These are phyloP conservation scores for Maudiozyma bulderi DNA, from an alignment of 805 yeast genomes.

Conservation along the genomic window DNA sequence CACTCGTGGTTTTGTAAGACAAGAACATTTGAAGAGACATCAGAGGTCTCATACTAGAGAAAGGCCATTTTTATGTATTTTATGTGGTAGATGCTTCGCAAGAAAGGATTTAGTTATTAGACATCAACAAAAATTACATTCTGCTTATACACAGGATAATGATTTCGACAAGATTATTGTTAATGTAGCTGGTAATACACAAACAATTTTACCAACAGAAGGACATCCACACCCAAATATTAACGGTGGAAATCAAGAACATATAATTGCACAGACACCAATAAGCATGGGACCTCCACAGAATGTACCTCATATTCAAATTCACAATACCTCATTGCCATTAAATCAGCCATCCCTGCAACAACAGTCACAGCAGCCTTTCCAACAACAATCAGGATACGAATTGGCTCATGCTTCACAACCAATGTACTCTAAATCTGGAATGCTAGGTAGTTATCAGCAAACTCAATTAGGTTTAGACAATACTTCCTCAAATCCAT, in stretches of 20 bases:
- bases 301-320: background rate
- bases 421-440: too few species aligned
- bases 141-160: slow-evolving; percentile 30
- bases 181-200: slow-evolving; percentile 32
- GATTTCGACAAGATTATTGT: slow-evolving; percentile 29
- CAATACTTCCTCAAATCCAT: too few species aligned
- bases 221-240: slow-evolving; percentile 2
- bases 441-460: too few species aligned
- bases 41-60: slow-evolving; percentile 92
- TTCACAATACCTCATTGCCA: background rate
- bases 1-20: slow-evolving; percentile 89
- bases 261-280: background rate
- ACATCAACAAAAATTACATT: slow-evolving; percentile 89
- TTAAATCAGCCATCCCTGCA: too few species aligned
- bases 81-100: slow-evolving; percentile 93
- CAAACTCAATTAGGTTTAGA: too few species aligned
- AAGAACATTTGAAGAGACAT: slow-evolving; percentile 90
- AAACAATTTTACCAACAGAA: slow-evolving; percentile 30
- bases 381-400: too few species aligned
- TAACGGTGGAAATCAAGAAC: background rate
- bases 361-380: too few species aligned
- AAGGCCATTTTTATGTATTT: slow-evolving; percentile 92
- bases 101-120: slow-evolving; percentile 78
- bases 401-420: too few species aligned
- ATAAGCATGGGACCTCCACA: background rate